A percentile compares a stretch with the other conserved stretches of the same genome.
Conservation (phyloP, 352 stramenopile species). For the Pythium aristosporum region DNA sequence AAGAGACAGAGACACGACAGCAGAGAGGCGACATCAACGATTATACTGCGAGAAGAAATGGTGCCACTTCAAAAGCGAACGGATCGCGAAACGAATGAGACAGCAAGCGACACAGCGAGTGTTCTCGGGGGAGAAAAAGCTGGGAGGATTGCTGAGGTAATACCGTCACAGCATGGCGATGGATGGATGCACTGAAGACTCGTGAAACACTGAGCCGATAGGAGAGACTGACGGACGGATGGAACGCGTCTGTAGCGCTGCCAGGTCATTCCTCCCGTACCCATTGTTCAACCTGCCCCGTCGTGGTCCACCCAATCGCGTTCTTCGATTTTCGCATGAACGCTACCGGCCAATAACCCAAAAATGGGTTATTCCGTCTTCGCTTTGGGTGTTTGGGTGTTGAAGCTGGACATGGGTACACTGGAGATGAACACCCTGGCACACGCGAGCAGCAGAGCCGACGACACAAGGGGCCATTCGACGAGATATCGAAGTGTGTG, state of each 20-base stretch:
- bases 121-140: too few species aligned
- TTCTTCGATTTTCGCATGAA: conserved; percentile 27
- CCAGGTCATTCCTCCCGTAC: conserved; percentile 23
- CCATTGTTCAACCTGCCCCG: conserved; percentile 15
- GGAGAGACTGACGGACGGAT: not conserved
- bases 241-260: too few species aligned
- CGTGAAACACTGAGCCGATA: too few species aligned
- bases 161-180: too few species aligned
- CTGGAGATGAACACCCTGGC: not conserved
- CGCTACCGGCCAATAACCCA: not conserved
- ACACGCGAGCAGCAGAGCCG: not conserved
- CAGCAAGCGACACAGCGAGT: not conserved
- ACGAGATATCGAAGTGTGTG: conserved; percentile 11
- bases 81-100: conserved; percentile 14
- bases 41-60: conserved; percentile 4
- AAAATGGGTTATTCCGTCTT: conserved; percentile 25
- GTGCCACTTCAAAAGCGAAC: not conserved
- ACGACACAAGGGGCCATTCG: not conserved
- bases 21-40: conserved; percentile 19
- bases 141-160: too few species aligned
- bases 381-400: conserved; percentile 26
- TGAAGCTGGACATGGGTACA: conserved; percentile 23
- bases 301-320: conserved; percentile 17
- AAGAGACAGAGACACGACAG: conserved; percentile 13
- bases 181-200: too few species aligned